phyloP scores from a whole-genome alignment of 1,139 yeast species.

The Yamadazyma oceani region DNA sequence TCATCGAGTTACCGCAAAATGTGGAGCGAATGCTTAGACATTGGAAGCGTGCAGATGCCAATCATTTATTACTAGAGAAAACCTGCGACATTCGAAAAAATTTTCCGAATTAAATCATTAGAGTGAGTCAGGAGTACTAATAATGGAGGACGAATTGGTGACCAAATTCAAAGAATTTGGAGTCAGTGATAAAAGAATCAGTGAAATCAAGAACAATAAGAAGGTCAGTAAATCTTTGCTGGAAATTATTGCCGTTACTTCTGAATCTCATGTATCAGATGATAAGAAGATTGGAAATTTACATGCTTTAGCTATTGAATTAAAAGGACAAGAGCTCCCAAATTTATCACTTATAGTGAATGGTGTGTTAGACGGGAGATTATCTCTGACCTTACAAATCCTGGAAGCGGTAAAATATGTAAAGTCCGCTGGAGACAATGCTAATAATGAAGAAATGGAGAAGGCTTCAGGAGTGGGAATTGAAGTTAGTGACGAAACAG shows the following conservation, averaged over 20 bases:
- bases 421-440: constrained; percentile 44
- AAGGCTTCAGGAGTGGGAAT: constrained; percentile 79
- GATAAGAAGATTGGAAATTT: constrained; percentile 61
- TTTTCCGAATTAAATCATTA: too few relatives aligned
- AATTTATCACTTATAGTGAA: constrained; percentile 53
- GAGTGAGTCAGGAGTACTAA: not conserved
- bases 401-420: constrained; percentile 80
- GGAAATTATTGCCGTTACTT: constrained; percentile 44
- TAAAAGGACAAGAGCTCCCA: constrained; percentile 46
- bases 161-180: constrained; percentile 60
- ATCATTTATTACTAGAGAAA: not conserved
- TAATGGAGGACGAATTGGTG: constrained; percentile 32
- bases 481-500: constrained; percentile 64
- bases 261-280: constrained; percentile 31
- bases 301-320: constrained; percentile 73
- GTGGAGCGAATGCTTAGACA: not conserved
- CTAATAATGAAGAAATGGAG: constrained; percentile 49
- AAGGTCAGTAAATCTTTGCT: constrained; percentile 74
- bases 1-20: not conserved
- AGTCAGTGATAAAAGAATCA: constrained; percentile 65
- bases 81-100: too few relatives aligned
- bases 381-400: constrained; percentile 71
- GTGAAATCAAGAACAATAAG: constrained; percentile 79
- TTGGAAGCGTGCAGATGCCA: too few relatives aligned
- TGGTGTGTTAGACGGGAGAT: constrained; percentile 62